Evolutionary conservation across 371 early-diverging fungal genomes (phyloP), one percentile per base, ranked within the genome.

Genomic region (Mucor plumbeus): DNA sequence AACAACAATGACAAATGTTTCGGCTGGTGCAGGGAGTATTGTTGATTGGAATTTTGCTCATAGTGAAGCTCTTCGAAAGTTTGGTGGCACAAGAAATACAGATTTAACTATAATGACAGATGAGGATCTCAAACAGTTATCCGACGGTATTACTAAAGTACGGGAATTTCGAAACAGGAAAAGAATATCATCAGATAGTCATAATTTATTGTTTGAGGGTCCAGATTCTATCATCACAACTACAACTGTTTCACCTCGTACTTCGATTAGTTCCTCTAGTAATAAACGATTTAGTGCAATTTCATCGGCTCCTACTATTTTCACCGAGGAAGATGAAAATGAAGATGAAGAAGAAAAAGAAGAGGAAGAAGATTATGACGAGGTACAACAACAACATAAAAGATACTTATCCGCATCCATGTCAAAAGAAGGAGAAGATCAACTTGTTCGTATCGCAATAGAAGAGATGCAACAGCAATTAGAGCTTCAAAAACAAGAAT

Each of bases 1-100:
- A 1, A n/a, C 39, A 8, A 8, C 38, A 19, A 53, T 53, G 7
- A 31, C 50, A 7, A 7, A 58, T 14, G 3, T 34, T 14, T n/a
- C 64, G 11, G 6, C 21, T 5, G 57, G 68, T 15, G 34, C 36
- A 0, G 7, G 39, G 9, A 83, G 83, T 21, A 76, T 88, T n/a
- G 83, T 87, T 6, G 94, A 94, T 69, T 94, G 93, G 93, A 85
- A 81, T 21, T 92, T 84, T 76, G 94, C 94, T 0, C 85, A 85
- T 59, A 80, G 79, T 44, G 94, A 94, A 64, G 90, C 88, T 4
- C 82, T 84, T 7, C 67, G 82, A 5, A 82, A 87, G 44, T 71
- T 68, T 77, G 81, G 74, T 36, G 74, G 73, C 40, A 73, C 74
- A n/a, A 69, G 71, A 26, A 79, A 75, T 19, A 40, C 78, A 17